These are phyloP conservation scores for Ustilago nuda DNA, from an alignment of 1,284 basidiomycete genomes.

Conservation along the genomic window DNA sequence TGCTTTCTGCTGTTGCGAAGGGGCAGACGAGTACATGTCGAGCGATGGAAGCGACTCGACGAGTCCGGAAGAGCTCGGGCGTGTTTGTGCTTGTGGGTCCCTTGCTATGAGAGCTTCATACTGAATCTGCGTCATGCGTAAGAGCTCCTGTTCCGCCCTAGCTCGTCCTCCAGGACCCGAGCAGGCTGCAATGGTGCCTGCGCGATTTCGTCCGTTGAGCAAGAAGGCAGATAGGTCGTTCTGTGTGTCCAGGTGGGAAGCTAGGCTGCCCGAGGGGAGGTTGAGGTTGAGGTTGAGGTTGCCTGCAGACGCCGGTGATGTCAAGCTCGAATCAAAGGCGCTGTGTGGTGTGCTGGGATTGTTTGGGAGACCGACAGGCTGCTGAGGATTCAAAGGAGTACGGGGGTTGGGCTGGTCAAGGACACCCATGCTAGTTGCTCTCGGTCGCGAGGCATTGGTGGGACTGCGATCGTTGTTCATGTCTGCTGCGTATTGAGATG, in stretches of 20 bases:
- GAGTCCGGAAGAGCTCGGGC: constrained; percentile 27
- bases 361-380: constrained; percentile 3
- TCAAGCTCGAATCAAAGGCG: constrained; percentile 9
- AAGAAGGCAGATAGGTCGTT: constrained; percentile 24
- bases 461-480: constrained; percentile 3
- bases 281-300: constrained; percentile 11
- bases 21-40: constrained; percentile 19
- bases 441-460: constrained; percentile 22
- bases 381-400: constrained; percentile 11
- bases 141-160: constrained; percentile 59
- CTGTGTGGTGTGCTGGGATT: not conserved
- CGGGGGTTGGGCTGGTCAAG: constrained; percentile 35
- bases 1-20: constrained; percentile 17
- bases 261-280: constrained; percentile 6
- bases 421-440: constrained; percentile 52
- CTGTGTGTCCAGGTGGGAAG: constrained; percentile 10
- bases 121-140: constrained; percentile 48
- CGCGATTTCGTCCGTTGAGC: constrained; percentile 49
- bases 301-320: constrained; percentile 1
- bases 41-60: constrained; percentile 14
- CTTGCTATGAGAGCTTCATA: constrained; percentile 21
- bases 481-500: constrained; percentile 11
- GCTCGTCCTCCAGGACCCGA: constrained; percentile 60
- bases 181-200: constrained; percentile 65
- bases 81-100: constrained; percentile 4